Base-by-base conservation (phyloP, 2,329 filamentous ascomycete species). In the Aspergillus clavatus region DNA sequence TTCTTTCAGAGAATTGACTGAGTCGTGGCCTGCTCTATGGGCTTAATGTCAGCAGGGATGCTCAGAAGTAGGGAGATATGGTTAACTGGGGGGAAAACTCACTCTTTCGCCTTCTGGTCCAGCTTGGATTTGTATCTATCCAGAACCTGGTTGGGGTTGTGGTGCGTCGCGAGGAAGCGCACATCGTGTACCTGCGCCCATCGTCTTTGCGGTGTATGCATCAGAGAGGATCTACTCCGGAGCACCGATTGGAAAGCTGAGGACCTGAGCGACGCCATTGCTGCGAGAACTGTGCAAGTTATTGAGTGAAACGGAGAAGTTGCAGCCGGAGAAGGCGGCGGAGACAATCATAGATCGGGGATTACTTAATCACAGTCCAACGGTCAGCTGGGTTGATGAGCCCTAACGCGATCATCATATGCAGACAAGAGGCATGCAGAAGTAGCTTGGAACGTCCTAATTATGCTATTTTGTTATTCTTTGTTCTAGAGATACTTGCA, bases 131-230 rank as follows among this genome's bases (percentile, higher is more conserved):
- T 81, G 74, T 98, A 98, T 69, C 87, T 94, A 53, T 95, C 89
- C 53, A 87, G 65, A 29, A 96, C 74, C 57, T 78, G 77, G 19
- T 62, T 66, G 38, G 83, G 77, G 46, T 81, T 74, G 46, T 81
- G 80, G 50, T 89, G 87, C 12, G 89, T 93, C 50, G 86, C 86
- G 37, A 95, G 79, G 75, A 91, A 95, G 53, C 90, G 88, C 38
- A 95, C 83, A 68, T 96, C 88, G 68, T 94, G 88, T 23, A 96
- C 89, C 60, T 88, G 88, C 2, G 91, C 91, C 86, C 88, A 94
- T 65, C 90, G 82, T 45, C 84, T 81, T 68, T 96, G 91, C 43
- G 65, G 60, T 14, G 39, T 36, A 2, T 61, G 60, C 39, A 61
- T 52, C 6, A 68, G 59, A 12, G 58, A 58, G 4, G 53, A 53